These are phyloP conservation scores for Solanum phureja DNA, from an alignment of 257 asterid species.

Conservation along the genomic window DNA sequence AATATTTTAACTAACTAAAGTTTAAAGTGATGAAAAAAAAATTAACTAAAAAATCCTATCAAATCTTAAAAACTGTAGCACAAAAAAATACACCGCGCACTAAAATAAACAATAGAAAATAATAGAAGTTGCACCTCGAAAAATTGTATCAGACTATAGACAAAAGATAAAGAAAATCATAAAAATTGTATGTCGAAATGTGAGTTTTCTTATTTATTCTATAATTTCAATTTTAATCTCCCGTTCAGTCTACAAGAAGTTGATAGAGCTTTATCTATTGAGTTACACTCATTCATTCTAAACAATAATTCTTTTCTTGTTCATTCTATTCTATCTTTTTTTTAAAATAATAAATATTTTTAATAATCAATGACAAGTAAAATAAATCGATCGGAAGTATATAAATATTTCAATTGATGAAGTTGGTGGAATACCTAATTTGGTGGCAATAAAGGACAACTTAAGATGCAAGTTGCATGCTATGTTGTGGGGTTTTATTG, in stretches of 20 bases:
- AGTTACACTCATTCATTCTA: background rate
- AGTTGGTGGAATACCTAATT: background rate
- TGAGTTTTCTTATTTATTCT: background rate
- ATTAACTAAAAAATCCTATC: background rate
- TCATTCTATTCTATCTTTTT: background rate
- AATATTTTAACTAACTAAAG: background rate
- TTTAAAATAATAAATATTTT: background rate
- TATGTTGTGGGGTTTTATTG: background rate
- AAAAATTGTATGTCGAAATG: too few relatives aligned
- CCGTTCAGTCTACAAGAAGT: too few relatives aligned
- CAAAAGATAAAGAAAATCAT: background rate
- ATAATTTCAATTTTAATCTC: background rate
- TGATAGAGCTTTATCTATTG: background rate
- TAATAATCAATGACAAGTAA: background rate
- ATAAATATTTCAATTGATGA: background rate
- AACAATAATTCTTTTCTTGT: too few relatives aligned
- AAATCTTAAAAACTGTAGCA: background rate
- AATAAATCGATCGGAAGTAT: background rate
- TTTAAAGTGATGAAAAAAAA: background rate
- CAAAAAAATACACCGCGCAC: background rate
- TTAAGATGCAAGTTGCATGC: background rate
- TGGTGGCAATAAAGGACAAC: background rate
- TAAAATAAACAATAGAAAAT: background rate
- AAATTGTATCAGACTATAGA: background rate
- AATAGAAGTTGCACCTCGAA: background rate